These are phyloP conservation scores for Terana coerulea DNA, from an alignment of 768 basidiomycete genomes.

Conservation along the genomic window DNA sequence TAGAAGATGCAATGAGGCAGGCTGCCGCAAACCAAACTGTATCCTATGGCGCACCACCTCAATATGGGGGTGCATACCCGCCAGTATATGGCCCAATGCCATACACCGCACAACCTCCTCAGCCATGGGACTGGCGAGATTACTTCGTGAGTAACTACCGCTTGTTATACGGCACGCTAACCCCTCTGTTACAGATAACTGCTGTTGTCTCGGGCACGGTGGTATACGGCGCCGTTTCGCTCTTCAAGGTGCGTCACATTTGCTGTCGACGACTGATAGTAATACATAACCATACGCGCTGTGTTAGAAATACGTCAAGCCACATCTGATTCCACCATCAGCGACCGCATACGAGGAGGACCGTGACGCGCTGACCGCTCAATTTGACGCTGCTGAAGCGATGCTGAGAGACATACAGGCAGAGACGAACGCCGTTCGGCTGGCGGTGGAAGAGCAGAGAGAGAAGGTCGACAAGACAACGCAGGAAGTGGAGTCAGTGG, in stretches of 20 bases:
- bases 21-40: conserved; percentile 34
- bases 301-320: conserved; percentile 80
- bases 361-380: conserved; percentile 75
- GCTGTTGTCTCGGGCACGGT: conserved; percentile 86
- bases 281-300: too few relatives aligned
- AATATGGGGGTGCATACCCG: conserved; percentile 29
- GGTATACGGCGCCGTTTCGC: conserved; percentile 71
- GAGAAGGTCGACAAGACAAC: conserved; percentile 69
- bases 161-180: conserved; percentile 21
- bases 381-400: conserved; percentile 86
- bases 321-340: conserved; percentile 86
- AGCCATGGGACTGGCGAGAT: conserved; percentile 91
- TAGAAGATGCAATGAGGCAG: conserved; percentile 78
- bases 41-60: conserved; percentile 15
- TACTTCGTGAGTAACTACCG: conserved; percentile 71
- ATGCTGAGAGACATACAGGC: conserved; percentile 76
- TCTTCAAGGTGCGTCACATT: conserved; percentile 61
- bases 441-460: conserved; percentile 73
- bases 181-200: conserved; percentile 63
- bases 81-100: conserved; percentile 43
- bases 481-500: conserved; percentile 65
- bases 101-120: conserved; percentile 36
- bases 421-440: conserved; percentile 69
- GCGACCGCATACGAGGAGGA: conserved; percentile 88
- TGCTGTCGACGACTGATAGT: neutral